Evolutionary conservation across 805 yeast genomes (phyloP), one percentile per base, ranked within the genome.

Genomic region (Lachancea meyersii): DNA sequence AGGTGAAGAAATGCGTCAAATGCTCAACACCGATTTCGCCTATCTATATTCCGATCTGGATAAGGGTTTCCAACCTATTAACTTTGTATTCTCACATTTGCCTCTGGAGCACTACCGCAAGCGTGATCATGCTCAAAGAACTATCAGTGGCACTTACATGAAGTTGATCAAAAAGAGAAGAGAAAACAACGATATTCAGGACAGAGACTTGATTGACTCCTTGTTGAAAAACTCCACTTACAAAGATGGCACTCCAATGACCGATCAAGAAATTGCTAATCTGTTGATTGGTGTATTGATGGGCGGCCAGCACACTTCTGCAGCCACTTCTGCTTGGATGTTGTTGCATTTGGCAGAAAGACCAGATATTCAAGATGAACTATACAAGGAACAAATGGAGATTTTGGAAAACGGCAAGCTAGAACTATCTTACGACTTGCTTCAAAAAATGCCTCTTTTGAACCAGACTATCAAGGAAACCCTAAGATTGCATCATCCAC

Each of bases 241-340:
- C 70, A 89, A 86, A 64, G 97, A 93, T 61, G 98, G 98, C 55
- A 80, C 81, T 38, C 74, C 75, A 58, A 89, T 93, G 97, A 82
- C 96, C 21, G 98, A 93, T 64, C 81, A 82, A 63, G 95, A 93
- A 69, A 87, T 93, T 59, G 93, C 97, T 38, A 85, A 89, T 67
- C 72, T 93, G 64, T 71, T 88, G 64, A 91, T 93, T 65, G 98
- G 97, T 65, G 83, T 93, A 43, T 73, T 93, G 48, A 93, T 93
- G 98, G 98, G 98, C 57, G 98, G 98, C 49, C 98, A 93, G 71
- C 98, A 93, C 66, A 93, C 98, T 21, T 84, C 95, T 49, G 93
- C 97, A 34, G 77, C 97, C 19, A 93, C 98, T 18, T 85, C 95
- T 31, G 84, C 97, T 14, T 93, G 98, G 98, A 80, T 80, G 58